These are phyloP conservation scores for Scheffersomyces cryptocercus DNA, from an alignment of 1,139 yeast species.

Conservation along the genomic window DNA sequence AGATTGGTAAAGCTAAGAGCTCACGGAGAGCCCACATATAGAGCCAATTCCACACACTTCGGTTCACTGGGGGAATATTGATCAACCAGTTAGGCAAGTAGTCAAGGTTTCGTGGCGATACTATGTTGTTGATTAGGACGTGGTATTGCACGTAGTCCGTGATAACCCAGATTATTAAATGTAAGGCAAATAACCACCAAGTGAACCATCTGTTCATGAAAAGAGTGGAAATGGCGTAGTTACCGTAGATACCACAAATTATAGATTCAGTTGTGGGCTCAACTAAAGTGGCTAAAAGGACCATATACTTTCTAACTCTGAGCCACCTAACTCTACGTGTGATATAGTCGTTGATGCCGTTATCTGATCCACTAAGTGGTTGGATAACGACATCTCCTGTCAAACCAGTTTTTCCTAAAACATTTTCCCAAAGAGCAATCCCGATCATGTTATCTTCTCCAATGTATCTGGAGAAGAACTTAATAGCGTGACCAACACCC, in stretches of 20 bases:
- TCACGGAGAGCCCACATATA: slow-evolving; percentile 69
- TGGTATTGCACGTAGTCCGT: slow-evolving; percentile 65
- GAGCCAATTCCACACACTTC: slow-evolving; percentile 25
- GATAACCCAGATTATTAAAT: slow-evolving; percentile 62
- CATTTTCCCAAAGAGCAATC: slow-evolving; percentile 75
- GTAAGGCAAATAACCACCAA: slow-evolving; percentile 44
- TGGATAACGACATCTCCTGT: slow-evolving; percentile 80
- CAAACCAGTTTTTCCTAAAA: slow-evolving; percentile 71
- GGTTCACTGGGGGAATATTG: slow-evolving; percentile 11
- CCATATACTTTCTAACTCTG: slow-evolving; percentile 89
- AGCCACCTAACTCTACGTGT: slow-evolving; percentile 80
- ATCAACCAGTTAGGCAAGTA: slow-evolving; percentile 8
- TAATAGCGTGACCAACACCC: slow-evolving; percentile 56
- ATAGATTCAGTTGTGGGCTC: slow-evolving; percentile 88
- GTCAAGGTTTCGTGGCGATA: slow-evolving; percentile 5
- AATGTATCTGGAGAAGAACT: slow-evolving; percentile 75
- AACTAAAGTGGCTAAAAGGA: slow-evolving; percentile 74
- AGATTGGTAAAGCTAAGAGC: slow-evolving; percentile 74
- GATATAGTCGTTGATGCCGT: slow-evolving; percentile 55
- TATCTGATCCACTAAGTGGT: slow-evolving; percentile 60
- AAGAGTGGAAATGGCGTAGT: slow-evolving; percentile 57
- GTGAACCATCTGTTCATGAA: slow-evolving; percentile 35
- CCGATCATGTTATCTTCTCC: slow-evolving; percentile 96
- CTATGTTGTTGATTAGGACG: slow-evolving; percentile 36
- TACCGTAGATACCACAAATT: slow-evolving; percentile 67